Conservation (phyloP, 371 early-diverging fungal genomes). For the Lichtheimia corymbifera region DNA sequence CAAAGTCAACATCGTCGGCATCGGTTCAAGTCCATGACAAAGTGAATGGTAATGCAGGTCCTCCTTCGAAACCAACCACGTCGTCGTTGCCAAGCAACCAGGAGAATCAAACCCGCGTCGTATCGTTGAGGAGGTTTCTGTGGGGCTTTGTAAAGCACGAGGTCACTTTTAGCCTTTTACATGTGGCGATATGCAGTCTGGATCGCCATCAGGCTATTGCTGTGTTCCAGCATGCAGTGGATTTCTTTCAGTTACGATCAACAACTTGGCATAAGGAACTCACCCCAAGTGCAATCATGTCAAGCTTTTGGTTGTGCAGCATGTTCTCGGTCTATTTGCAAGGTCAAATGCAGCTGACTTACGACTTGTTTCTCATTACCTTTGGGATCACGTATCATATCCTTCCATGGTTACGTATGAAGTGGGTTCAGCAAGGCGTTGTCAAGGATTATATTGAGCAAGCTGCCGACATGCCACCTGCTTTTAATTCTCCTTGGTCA, state of each 20-base stretch:
- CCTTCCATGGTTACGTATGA: conserved; percentile 21
- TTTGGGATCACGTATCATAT: conserved; percentile 19
- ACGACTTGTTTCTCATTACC: conserved; percentile 19
- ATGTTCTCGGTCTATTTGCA: conserved; percentile 34
- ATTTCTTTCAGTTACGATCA: too few species aligned
- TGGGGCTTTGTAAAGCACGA: too few species aligned
- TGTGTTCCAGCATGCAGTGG: too few species aligned
- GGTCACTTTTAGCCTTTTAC: too few species aligned
- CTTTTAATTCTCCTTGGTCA: conserved; percentile 38
- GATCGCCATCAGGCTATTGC: too few species aligned
- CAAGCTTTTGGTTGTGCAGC: conserved; percentile 22
- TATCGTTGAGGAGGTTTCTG: too few species aligned
- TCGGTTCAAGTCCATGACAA: background rate
- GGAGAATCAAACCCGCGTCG: too few species aligned
- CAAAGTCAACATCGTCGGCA: background rate
- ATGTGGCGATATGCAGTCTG: too few species aligned
- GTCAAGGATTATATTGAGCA: conserved; percentile 35
- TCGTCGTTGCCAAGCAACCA: conserved; percentile 5
- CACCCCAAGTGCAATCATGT: background rate
- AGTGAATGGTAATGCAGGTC: background rate
- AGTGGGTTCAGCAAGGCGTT: conserved; percentile 11
- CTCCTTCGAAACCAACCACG: too few species aligned
- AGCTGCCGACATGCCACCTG: conserved; percentile 30
- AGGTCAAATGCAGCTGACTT: conserved; percentile 34
- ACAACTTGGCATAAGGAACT: too few species aligned